Evolutionary conservation across 345 rosid genomes (phyloP), one percentile per base, ranked within the genome.

Genomic region (Corymbia maculata): DNA sequence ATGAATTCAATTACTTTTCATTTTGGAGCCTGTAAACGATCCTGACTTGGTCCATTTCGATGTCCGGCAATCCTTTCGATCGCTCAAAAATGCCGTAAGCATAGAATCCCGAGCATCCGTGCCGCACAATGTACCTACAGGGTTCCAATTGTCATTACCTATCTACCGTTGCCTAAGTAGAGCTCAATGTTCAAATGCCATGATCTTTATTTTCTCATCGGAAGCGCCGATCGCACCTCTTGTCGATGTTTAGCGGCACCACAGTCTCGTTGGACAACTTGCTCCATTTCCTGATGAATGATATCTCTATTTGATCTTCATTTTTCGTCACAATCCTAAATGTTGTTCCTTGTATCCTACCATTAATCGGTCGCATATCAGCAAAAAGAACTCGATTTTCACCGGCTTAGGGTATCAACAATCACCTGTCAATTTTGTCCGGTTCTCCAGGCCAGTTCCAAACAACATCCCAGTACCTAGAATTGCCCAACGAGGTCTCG

Each of bases 401-500:
- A 85, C 28, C 44, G 3, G 22, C 7, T 47, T 8, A 44, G 36
- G 32, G 16, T 26, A 30, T 7, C 15, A 7, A 51, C 57, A 30
- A 32, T 90, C 95, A 92, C 94, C 91, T 93, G 88, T 93, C 90
- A 32, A 49, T 42, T 21, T 57, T 45, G 17, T n/a, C 61, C 6
- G 22, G 26, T n/a, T 89, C 86, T 66, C 88, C 93, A 21, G 94
- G 95, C 90, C 87, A 88, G 88, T 93, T 91, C 99, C 99, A 96
- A 4, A 91, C 97, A 30, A 95, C 90, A 68, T 98, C 99, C 99
- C 99, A 98, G 86, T 98, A 98, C 93, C 99, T 95, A 79, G 2
- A 85, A 87, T 75, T 75, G 9, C 44, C 55, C 17, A 64, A 42
- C 52, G 2, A 52, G 36, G 50, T 8, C 16, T 28, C 22, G 28